These are phyloP conservation scores for Hericium coralloides DNA, from an alignment of 768 basidiomycete genomes.

Conservation along the genomic window DNA sequence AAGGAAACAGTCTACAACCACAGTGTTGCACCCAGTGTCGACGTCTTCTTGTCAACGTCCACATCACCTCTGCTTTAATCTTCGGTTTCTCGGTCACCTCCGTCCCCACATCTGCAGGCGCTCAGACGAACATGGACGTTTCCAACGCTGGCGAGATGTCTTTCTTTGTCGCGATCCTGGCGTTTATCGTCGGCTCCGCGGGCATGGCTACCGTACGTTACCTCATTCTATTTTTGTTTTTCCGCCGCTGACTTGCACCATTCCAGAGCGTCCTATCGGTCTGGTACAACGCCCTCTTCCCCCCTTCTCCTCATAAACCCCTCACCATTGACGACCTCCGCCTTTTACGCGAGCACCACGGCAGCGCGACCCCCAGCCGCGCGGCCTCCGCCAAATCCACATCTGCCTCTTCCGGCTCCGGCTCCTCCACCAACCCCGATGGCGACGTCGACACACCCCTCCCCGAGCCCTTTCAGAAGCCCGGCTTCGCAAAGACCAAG, in stretches of 20 bases:
- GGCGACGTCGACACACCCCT: too few species aligned
- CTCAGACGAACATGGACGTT: not conserved
- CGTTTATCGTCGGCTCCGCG: slow-evolving; percentile 3
- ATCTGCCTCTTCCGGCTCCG: not conserved
- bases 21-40: too few species aligned
- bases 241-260: not conserved
- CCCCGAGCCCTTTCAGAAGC: too few species aligned
- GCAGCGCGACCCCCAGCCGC: not conserved
- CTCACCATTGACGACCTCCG: not conserved
- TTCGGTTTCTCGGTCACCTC: not conserved
- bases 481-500: too few species aligned
- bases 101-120: not conserved
- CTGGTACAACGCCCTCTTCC: slow-evolving; percentile 7
- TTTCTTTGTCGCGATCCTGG: not conserved
- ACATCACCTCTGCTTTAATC: not conserved
- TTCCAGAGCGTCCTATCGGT: slow-evolving; percentile 5
- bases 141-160: not conserved
- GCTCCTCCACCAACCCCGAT: not conserved
- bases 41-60: not conserved
- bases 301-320: not conserved
- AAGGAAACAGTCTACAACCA: too few species aligned
- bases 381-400: not conserved
- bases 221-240: not conserved
- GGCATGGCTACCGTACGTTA: slow-evolving; percentile 9
- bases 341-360: not conserved